These are phyloP conservation scores for Lophiostoma macrostomum DNA, from an alignment of 495 filamentous ascomycete genomes.

Conservation along the genomic window DNA sequence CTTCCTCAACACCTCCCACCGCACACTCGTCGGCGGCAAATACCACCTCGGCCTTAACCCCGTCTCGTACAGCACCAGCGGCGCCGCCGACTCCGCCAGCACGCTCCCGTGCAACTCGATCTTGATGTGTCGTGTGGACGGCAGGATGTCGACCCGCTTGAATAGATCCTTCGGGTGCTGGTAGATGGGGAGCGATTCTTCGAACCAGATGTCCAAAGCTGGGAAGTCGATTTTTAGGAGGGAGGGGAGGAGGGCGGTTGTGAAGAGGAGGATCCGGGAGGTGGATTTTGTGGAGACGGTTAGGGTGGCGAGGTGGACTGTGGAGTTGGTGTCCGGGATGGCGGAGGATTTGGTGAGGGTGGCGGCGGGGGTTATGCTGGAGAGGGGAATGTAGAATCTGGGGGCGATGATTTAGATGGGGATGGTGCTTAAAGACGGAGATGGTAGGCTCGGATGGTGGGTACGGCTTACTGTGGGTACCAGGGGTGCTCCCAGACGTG, in stretches of 20 bases:
- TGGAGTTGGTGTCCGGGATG: slow-evolving; percentile 12
- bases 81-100: slow-evolving; percentile 44
- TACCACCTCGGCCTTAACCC: slow-evolving; percentile 53
- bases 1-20: slow-evolving; percentile 37
- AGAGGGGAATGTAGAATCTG: slow-evolving; percentile 27
- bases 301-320: slow-evolving; percentile 13
- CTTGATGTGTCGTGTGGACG: slow-evolving; percentile 48
- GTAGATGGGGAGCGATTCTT: slow-evolving; percentile 56
- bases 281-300: slow-evolving; percentile 15
- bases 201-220: slow-evolving; percentile 53
- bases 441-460: too few relatives aligned
- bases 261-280: slow-evolving; percentile 11
- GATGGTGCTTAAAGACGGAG: slow-evolving; percentile 32
- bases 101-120: slow-evolving; percentile 48
- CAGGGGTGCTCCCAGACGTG: slow-evolving; percentile 47
- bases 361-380: slow-evolving; percentile 12
- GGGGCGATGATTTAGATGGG: background rate
- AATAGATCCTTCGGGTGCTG: slow-evolving; percentile 59
- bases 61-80: slow-evolving; percentile 52
- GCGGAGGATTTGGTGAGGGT: slow-evolving; percentile 2
- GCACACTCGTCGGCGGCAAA: slow-evolving; percentile 46
- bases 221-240: slow-evolving; percentile 26
- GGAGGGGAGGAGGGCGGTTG: slow-evolving; percentile 5
- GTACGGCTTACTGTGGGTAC: slow-evolving; percentile 39
- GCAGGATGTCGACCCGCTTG: slow-evolving; percentile 57